Evolutionary conservation across 2,329 filamentous ascomycete species (phyloP), one percentile per base, ranked within the genome.

Genomic region (Purpureocillium lavendulum): DNA sequence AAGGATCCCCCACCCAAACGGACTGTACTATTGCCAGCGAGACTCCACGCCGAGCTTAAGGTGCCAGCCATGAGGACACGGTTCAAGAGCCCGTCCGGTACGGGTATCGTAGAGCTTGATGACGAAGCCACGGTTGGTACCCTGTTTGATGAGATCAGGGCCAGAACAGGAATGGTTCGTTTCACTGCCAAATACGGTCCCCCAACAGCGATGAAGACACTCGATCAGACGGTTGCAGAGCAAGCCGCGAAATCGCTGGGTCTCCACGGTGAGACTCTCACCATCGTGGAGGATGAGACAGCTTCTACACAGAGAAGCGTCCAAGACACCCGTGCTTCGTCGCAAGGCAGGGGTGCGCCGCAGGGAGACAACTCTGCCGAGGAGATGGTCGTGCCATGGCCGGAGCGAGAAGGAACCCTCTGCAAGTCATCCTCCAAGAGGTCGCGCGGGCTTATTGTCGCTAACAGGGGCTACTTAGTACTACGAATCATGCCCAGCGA

Each of bases 401-500:
- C 65, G 4, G 65, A 69, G 38, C 62, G 66, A 7, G 64, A 65
- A 18, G 73, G 74, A 4, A 73, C 67, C 24, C 52, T 80, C 26
- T 58, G 75, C 74, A 55, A 45, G 49, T 45, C 33, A 15, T 13
- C 13, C 11, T 13, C 4, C 17, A 5, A 14, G 13, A n/a, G 5
- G 15, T 13, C n/a, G 13, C 26, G 15, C 7, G 26, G 12, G 7
- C 29, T 9, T 26, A 26, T 14, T 14, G 12, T 28, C 24, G 24
- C 38, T 52, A 15, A 52, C 35, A 15, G 3, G 9, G 76, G n/a
- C n/a, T n/a, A 26, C 14, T 6, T 33, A 78, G 84, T 94, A 8
- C 74, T 96, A 14, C 82, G 90, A 12, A 86, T 97, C 37, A 96
- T 97, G 90, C 87, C 89, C 4, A 90, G 96, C 55, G 90, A 97